Conservation (phyloP, 371 early-diverging fungal genomes). For the Mortierella sp. region DNA sequence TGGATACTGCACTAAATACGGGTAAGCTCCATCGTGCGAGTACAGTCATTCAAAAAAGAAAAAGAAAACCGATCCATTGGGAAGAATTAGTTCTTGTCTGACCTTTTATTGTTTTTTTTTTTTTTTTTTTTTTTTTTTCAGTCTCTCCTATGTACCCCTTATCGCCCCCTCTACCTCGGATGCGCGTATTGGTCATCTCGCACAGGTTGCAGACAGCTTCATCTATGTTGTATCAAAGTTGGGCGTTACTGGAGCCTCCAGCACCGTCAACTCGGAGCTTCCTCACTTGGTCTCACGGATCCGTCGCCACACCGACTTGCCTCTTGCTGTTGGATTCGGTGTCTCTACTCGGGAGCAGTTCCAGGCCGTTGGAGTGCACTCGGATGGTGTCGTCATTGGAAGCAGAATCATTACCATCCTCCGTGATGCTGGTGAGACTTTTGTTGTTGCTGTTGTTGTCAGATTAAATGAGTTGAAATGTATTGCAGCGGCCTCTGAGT, state of each 20-base stretch:
- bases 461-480: too few species aligned
- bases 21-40: slow-evolving; percentile 52
- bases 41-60: neutral
- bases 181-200: slow-evolving; percentile 81
- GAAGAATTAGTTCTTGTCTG: neutral
- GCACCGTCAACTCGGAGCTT: slow-evolving; percentile 74
- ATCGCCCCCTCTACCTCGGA: slow-evolving; percentile 95
- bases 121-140: slow-evolving; percentile 14
- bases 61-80: neutral
- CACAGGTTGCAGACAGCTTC: slow-evolving; percentile 87
- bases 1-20: slow-evolving; percentile 72
- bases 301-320: slow-evolving; percentile 77
- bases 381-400: slow-evolving; percentile 97
- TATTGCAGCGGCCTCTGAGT: too few species aligned
- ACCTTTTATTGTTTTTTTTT: neutral
- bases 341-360: slow-evolving; percentile 93
- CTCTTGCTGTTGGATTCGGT: slow-evolving; percentile 98
- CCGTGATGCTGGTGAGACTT: slow-evolving; percentile 61
- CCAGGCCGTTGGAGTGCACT: slow-evolving; percentile 79
- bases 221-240: slow-evolving; percentile 94
- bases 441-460: neutral
- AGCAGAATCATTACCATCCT: slow-evolving; percentile 87
- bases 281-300: slow-evolving; percentile 80
- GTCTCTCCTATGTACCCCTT: slow-evolving; percentile 91
- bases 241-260: slow-evolving; percentile 91